These are phyloP conservation scores for Extremus antarcticus DNA, from an alignment of 495 filamentous ascomycete genomes.

Conservation along the genomic window DNA sequence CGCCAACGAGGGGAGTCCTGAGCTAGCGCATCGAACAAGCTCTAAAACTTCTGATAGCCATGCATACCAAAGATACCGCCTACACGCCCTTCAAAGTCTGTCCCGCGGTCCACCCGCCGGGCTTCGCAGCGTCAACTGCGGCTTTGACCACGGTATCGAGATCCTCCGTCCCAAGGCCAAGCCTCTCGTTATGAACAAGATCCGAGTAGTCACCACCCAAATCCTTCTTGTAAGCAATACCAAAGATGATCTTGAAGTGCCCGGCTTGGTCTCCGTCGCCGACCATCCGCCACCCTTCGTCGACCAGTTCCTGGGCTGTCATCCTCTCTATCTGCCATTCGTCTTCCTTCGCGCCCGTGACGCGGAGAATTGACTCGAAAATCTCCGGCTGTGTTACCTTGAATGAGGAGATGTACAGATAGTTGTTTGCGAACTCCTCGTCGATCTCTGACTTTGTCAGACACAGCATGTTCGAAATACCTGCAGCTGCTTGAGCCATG, in stretches of 20 bases:
- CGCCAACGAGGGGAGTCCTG: no score
- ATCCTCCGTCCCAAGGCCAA: neutral
- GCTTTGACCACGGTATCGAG: neutral
- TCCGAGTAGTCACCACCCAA: neutral
- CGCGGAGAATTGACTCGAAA: slow-evolving; percentile 39
- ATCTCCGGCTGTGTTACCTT: slow-evolving; percentile 38
- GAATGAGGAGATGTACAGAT: slow-evolving; percentile 35
- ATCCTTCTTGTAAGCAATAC: neutral
- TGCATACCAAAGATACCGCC: no score
- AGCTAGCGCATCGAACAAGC: no score
- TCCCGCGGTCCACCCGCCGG: neutral
- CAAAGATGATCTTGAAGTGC: neutral
- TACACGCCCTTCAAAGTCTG: neutral
- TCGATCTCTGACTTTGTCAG: neutral
- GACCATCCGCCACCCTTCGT: slow-evolving; percentile 34
- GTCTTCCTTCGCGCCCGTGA: slow-evolving; percentile 24
- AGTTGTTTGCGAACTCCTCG: slow-evolving; percentile 29
- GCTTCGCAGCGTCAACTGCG: neutral
- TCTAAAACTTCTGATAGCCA: no score
- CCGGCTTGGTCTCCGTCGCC: slow-evolving; percentile 16
- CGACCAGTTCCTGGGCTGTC: slow-evolving; percentile 19
- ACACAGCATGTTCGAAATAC: slow-evolving; percentile 9
- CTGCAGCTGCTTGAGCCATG: slow-evolving; percentile 1
- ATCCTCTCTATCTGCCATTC: slow-evolving; percentile 46
- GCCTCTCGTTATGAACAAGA: neutral